A percentile compares a stretch with the other conserved stretches of the same genome.
Evolutionary conservation across 2,329 filamentous ascomycete genomes (phyloP).

Genomic region (Ustulina deusta): DNA sequence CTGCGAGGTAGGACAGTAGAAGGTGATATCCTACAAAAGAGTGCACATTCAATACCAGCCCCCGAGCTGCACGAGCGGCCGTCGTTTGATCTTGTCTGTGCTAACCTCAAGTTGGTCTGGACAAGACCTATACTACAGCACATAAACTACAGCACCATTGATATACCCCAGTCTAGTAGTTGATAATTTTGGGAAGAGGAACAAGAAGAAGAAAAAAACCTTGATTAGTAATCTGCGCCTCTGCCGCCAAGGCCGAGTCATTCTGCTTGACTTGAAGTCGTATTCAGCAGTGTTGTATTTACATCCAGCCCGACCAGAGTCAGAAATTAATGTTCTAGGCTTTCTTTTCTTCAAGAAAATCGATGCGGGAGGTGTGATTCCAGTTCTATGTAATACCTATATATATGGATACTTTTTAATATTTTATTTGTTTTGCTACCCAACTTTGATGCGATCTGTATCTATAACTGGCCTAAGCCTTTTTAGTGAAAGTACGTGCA

Average conservation of each 20-base stretch:
- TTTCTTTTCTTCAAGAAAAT: neutral
- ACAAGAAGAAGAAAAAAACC: neutral
- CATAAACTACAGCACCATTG: neutral
- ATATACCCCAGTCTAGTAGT: neutral
- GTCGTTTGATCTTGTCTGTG: neutral
- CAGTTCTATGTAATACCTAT: neutral
- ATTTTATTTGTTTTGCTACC: neutral
- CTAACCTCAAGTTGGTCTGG: neutral
- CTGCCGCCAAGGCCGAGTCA: slow-evolving; percentile 19
- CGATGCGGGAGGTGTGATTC: neutral
- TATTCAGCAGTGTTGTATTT: neutral
- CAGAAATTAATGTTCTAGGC: neutral
- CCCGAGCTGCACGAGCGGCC: neutral
- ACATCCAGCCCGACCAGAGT: neutral
- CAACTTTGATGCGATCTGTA: neutral
- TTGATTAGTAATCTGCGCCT: neutral
- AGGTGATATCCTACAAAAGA: too few species aligned
- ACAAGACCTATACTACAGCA: neutral
- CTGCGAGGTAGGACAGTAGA: too few species aligned
- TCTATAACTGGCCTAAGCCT: neutral
- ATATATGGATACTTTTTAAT: neutral
- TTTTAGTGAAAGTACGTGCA: slow-evolving; percentile 17
- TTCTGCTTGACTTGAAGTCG: neutral
- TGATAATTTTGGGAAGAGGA: too few species aligned
- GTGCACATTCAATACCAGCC: neutral